These are phyloP conservation scores for Rhododendron mucronatum DNA, from an alignment of 148 eudicot species.

Conservation along the genomic window DNA sequence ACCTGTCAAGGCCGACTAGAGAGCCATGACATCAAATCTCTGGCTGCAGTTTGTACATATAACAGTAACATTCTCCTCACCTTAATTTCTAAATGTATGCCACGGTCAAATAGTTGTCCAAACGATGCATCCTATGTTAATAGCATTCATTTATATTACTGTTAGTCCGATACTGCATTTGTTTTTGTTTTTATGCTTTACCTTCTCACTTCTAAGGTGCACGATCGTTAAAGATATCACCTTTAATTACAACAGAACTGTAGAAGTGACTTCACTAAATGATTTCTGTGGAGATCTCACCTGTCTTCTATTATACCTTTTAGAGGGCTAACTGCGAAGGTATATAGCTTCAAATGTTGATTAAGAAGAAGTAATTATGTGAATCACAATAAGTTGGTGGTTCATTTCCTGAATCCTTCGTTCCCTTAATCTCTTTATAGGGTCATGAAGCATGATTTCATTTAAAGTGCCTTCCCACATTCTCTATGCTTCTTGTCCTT, in stretches of 20 bases:
- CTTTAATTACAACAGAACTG: neutral
- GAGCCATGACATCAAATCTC: constrained; percentile 18
- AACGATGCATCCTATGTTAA: neutral
- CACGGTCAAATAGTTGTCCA: neutral
- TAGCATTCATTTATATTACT: neutral
- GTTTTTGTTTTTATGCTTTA: neutral
- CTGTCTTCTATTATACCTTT: neutral
- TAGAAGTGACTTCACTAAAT: neutral
- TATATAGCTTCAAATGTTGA: neutral
- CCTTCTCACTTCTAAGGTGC: neutral
- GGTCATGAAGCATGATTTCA: neutral
- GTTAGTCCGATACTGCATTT: neutral
- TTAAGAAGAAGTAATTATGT: neutral
- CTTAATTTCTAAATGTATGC: neutral
- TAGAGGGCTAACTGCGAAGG: neutral
- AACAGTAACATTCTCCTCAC: neutral
- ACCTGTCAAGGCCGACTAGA: constrained; percentile 39
- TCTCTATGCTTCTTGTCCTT: neutral
- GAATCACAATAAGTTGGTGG: neutral
- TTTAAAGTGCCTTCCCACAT: neutral
- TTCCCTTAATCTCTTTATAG: neutral
- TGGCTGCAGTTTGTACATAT: constrained; percentile 11
- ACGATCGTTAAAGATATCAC: neutral
- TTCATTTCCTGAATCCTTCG: neutral
- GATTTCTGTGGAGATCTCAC: neutral